A percentile compares a stretch with the other conserved stretches of the same genome.
phyloP scores from a whole-genome alignment of 768 basidiomycete species.

The Termitomyces titanicus region DNA sequence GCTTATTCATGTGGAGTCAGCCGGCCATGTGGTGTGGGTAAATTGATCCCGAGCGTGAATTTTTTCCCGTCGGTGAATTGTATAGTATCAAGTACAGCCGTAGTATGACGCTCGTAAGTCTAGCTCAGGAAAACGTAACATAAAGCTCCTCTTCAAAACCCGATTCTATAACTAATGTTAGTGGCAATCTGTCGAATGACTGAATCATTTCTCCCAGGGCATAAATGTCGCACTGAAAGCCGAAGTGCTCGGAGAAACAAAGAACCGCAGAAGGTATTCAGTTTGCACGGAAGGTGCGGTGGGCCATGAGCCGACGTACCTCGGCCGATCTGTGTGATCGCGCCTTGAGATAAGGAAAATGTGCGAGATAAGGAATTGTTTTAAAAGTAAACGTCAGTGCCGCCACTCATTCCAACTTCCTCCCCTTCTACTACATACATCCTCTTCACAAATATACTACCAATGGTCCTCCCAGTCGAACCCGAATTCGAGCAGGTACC shows the following conservation, averaged over 20 bases:
- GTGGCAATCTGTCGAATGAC: not conserved
- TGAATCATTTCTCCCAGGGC: not conserved
- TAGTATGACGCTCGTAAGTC: not conserved
- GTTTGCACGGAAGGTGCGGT: not conserved
- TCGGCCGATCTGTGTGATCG: not conserved
- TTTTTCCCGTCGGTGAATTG: not conserved
- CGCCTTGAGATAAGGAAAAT: not conserved
- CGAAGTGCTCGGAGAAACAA: conserved; percentile 1
- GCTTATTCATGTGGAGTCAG: no score
- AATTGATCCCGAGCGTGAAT: not conserved
- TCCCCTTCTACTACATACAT: not conserved
- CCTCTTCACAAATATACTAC: not conserved
- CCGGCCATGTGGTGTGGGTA: no score
- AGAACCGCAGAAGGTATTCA: not conserved
- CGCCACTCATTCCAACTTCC: not conserved
- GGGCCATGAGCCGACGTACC: not conserved
- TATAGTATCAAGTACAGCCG: not conserved
- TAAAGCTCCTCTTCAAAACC: not conserved
- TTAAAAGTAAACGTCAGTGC: not conserved
- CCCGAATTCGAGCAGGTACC: conserved; percentile 68
- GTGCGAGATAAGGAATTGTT: not conserved
- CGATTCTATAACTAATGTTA: not conserved
- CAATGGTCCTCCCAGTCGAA: conserved; percentile 49
- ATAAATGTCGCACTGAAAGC: not conserved
- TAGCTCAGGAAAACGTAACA: not conserved